Evolutionary conservation across 768 basidiomycete species (phyloP).

Genomic region (Nidularia sp.): DNA sequence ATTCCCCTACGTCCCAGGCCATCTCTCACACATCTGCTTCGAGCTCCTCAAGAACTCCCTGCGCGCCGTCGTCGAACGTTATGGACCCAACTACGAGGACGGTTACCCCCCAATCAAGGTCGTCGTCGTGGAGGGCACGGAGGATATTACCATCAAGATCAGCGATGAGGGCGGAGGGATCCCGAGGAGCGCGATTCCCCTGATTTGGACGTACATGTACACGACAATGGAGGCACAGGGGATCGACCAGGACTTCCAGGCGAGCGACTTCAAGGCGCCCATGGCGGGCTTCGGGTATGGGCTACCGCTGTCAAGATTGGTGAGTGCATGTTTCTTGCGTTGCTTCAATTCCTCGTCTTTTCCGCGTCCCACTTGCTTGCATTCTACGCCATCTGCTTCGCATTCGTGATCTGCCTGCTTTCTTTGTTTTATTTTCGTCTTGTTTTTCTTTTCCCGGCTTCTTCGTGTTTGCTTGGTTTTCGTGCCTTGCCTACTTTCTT

Average conservation of each 20-base stretch:
- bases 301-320: slow-evolving; percentile 85
- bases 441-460: too few relatives aligned
- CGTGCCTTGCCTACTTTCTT: too few relatives aligned
- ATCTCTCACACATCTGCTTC: slow-evolving; percentile 94
- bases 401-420: too few relatives aligned
- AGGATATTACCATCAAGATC: slow-evolving; percentile 99
- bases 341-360: background rate
- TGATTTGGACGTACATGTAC: slow-evolving; percentile 99
- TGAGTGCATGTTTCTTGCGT: slow-evolving; percentile 30
- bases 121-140: slow-evolving; percentile 93
- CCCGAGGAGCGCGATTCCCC: slow-evolving; percentile 78
- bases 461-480: too few relatives aligned
- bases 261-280: slow-evolving; percentile 91
- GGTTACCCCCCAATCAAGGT: slow-evolving; percentile 89
- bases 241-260: slow-evolving; percentile 75
- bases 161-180: slow-evolving; percentile 97
- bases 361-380: too few relatives aligned
- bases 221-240: slow-evolving; percentile 78
- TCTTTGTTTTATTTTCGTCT: too few relatives aligned
- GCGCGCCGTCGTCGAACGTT: slow-evolving; percentile 92
- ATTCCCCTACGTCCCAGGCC: slow-evolving; percentile 95
- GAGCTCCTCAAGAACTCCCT: slow-evolving; percentile 97
- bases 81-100: slow-evolving; percentile 77
- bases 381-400: too few relatives aligned
- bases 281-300: slow-evolving; percentile 99